Evolutionary conservation across 306 rosid genomes (phyloP).

Genomic region (Pachyrhizus erosus): DNA sequence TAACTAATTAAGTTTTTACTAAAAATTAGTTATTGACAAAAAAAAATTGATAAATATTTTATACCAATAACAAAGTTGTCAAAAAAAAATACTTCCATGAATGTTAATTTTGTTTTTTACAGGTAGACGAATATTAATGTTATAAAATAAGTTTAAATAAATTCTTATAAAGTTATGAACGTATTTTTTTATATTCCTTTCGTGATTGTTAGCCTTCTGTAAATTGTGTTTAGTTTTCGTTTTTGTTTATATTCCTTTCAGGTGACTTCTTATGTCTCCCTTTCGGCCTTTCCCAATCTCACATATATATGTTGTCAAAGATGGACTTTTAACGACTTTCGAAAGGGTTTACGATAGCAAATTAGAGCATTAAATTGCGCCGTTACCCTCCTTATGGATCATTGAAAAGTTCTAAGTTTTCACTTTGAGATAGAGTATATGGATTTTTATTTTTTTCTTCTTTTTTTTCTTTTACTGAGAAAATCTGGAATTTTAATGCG

Average conservation of each 20-base stretch:
- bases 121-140: background rate
- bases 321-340: background rate
- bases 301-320: background rate
- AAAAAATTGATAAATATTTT: no score
- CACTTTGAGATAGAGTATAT: background rate
- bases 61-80: no score
- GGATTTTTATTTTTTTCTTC: no score
- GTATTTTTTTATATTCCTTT: background rate
- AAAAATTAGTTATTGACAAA: no score
- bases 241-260: background rate
- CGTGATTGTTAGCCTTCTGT: background rate
- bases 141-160: background rate
- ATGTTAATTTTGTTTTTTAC: no score
- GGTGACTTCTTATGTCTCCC: background rate
- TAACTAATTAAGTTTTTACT: no score
- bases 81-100: no score
- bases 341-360: background rate
- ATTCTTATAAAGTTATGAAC: background rate
- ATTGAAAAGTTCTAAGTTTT: slow-evolving; percentile 5
- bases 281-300: background rate
- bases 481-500: background rate
- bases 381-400: background rate
- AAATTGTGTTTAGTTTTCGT: background rate
- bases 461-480: background rate
- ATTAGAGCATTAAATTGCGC: background rate